These are phyloP conservation scores for Sonneratia caseolaris DNA, from an alignment of 345 rosid genomes.

Conservation along the genomic window DNA sequence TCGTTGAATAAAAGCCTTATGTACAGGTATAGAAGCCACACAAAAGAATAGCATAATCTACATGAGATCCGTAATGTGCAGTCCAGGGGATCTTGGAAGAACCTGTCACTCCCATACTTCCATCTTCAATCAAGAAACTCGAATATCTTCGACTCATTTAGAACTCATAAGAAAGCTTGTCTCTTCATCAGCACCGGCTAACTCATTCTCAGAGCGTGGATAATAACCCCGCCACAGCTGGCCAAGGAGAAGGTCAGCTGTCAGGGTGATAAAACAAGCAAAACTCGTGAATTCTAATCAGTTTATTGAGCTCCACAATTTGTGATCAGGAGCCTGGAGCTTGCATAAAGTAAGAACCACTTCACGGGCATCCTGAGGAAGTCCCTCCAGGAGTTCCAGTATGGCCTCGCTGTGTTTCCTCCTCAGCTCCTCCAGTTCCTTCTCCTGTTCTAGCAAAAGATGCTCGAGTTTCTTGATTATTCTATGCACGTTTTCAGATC, in stretches of 20 bases:
- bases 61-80: neutral
- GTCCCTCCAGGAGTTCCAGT: constrained; percentile 46
- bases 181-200: no score
- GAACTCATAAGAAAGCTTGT: neutral
- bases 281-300: neutral
- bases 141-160: neutral
- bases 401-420: constrained; percentile 46
- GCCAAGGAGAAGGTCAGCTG: no score
- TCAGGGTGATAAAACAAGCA: no score
- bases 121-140: neutral
- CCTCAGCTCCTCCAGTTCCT: constrained; percentile 55
- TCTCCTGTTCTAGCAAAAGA: constrained; percentile 51
- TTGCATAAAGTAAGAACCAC: constrained; percentile 38
- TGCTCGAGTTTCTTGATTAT: constrained; percentile 45
- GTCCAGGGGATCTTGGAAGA: neutral
- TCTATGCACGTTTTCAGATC: constrained; percentile 22
- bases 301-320: neutral
- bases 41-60: neutral
- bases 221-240: neutral
- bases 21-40: constrained; percentile 30
- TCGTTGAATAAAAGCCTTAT: constrained; percentile 9
- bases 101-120: neutral
- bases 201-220: neutral
- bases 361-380: constrained; percentile 40
- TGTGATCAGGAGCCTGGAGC: constrained; percentile 21